phyloP scores from a whole-genome alignment of 2,329 filamentous ascomycete species.

The Blastomyces emzantsi region DNA sequence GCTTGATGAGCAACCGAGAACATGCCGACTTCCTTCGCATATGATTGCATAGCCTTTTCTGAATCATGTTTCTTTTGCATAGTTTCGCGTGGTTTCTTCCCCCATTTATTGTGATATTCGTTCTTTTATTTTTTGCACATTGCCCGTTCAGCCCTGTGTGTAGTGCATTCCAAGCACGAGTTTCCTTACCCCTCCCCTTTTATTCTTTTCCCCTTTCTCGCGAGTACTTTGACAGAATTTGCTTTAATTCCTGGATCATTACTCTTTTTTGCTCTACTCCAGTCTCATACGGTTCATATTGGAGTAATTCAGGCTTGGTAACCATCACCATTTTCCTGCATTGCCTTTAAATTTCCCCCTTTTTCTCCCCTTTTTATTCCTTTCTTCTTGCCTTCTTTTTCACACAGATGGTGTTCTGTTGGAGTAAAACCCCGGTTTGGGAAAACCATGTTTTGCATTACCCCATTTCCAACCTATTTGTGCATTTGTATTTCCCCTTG shows the following conservation, averaged over 20 bases:
- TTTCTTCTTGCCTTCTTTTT: constrained; percentile 8
- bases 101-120: neutral
- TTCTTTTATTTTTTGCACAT: neutral
- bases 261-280: neutral
- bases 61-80: neutral
- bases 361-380: neutral
- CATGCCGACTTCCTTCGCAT: constrained; percentile 7
- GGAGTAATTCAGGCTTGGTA: constrained; percentile 2
- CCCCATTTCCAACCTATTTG: neutral
- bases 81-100: neutral
- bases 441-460: constrained; percentile 2
- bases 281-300: neutral
- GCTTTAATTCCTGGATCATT: neutral
- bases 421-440: neutral
- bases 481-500: neutral
- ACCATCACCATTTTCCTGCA: neutral
- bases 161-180: neutral
- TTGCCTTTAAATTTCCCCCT: neutral
- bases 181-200: neutral
- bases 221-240: neutral
- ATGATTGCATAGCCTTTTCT: neutral
- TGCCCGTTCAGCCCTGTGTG: neutral
- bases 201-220: neutral
- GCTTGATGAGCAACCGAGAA: constrained; percentile 22
- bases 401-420: neutral